These are phyloP conservation scores for Ceratobasidium sp. DNA, from an alignment of 1,284 basidiomycete genomes.

Conservation along the genomic window DNA sequence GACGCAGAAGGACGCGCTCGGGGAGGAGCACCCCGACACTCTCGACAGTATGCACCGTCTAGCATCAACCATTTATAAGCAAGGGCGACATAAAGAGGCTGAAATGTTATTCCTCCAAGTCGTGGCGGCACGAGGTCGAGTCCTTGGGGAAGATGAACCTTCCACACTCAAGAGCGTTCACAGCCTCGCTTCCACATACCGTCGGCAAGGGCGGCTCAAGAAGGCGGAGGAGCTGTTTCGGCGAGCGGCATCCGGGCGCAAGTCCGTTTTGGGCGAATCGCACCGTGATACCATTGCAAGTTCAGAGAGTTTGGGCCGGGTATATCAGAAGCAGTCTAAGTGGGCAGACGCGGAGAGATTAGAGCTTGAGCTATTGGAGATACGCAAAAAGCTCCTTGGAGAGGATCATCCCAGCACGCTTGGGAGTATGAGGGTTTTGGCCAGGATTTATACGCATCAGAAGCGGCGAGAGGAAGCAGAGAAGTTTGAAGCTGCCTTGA, in stretches of 20 bases:
- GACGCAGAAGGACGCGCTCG: no score
- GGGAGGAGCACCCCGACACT: no score
- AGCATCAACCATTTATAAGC: no score
- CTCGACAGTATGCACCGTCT: no score
- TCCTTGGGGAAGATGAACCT: background rate
- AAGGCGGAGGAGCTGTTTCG: background rate
- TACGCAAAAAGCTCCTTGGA: background rate
- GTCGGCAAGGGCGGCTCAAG: background rate
- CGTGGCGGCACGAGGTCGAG: background rate
- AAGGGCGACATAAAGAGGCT: no score
- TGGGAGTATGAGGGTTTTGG: slow-evolving; percentile 6
- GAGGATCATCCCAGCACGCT: slow-evolving; percentile 9
- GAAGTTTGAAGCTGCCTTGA: background rate
- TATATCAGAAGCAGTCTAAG: background rate
- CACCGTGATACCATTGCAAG: slow-evolving; percentile 5
- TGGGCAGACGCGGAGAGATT: slow-evolving; percentile 9
- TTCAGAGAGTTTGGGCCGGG: slow-evolving; percentile 11
- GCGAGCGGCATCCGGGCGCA: background rate
- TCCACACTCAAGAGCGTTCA: background rate
- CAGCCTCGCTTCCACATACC: background rate
- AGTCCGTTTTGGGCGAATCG: background rate
- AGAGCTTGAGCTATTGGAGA: slow-evolving; percentile 9
- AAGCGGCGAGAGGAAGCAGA: slow-evolving; percentile 22
- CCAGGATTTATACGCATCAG: slow-evolving; percentile 12
- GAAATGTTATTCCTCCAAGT: background rate